A percentile compares a stretch with the other conserved stretches of the same genome.
Evolutionary conservation across 345 rosid species (phyloP).

Genomic region (Raphanus sativus): DNA sequence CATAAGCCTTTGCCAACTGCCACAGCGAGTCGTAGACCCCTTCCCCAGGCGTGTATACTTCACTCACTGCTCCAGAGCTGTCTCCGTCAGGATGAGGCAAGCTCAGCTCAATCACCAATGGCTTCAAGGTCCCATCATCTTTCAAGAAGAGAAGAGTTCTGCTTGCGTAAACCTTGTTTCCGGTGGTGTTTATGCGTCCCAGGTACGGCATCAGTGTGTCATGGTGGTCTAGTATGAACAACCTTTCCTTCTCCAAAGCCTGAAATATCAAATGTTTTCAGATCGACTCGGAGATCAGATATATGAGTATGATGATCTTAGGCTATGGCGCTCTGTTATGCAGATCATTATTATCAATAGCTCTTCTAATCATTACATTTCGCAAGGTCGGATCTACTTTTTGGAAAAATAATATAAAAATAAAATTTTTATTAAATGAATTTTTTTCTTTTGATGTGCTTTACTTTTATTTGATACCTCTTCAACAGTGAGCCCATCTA

Average conservation of each 20-base stretch:
- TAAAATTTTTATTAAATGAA: too few species aligned
- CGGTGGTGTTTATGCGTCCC: conserved; percentile 62
- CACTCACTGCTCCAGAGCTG: conserved; percentile 55
- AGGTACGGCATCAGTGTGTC: conserved; percentile 77
- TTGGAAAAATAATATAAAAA: too few species aligned
- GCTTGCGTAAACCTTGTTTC: conserved; percentile 64
- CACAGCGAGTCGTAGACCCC: conserved; percentile 67
- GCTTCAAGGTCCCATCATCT: conserved; percentile 79
- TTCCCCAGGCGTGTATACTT: conserved; percentile 74
- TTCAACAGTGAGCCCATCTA: conserved; percentile 54
- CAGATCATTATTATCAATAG: too few species aligned
- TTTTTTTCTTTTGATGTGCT: too few species aligned
- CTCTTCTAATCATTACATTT: too few species aligned
- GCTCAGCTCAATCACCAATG: conserved; percentile 79
- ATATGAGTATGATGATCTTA: neutral
- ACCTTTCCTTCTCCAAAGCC: conserved; percentile 61
- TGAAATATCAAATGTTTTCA: conserved; percentile 22
- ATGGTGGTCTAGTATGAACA: conserved; percentile 83
- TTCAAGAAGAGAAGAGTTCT: conserved; percentile 78
- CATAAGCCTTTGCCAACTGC: conserved; percentile 92
- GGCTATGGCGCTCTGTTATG: too few species aligned
- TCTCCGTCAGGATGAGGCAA: conserved; percentile 72
- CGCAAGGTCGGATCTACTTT: too few species aligned
- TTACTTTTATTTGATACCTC: conserved; percentile 40
- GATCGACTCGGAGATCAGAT: neutral